phyloP scores from a whole-genome alignment of 495 filamentous ascomycete species.

The Penicillium canariense region DNA sequence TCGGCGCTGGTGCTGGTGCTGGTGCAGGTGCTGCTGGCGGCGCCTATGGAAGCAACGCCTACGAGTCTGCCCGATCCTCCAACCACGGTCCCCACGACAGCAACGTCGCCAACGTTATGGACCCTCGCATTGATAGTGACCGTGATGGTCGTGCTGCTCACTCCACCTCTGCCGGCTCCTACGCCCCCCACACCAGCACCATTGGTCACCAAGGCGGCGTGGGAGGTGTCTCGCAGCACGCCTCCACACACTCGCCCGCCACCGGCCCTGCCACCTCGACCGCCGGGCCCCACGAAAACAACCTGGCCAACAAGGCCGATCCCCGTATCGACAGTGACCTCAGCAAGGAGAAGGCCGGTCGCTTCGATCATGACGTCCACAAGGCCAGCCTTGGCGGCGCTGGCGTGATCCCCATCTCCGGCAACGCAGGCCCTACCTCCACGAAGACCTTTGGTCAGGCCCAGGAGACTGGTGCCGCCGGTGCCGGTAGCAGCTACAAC shows the following conservation, averaged over 20 bases:
- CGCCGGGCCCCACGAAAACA: constrained; percentile 44
- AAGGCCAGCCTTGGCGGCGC: constrained; percentile 17
- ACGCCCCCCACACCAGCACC: constrained; percentile 28
- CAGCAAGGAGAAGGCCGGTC: constrained; percentile 32
- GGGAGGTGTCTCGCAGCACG: constrained; percentile 38
- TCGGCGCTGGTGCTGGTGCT: constrained; percentile 6
- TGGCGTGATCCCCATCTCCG: constrained; percentile 13
- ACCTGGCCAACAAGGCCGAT: constrained; percentile 48
- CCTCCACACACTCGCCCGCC: constrained; percentile 27
- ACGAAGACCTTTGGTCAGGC: constrained; percentile 24
- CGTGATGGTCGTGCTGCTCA: constrained; percentile 2
- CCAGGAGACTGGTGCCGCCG: constrained; percentile 7
- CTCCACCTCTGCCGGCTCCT: constrained; percentile 1
- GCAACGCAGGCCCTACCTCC: constrained; percentile 13
- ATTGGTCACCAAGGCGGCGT: constrained; percentile 48
- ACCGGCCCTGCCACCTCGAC: constrained; percentile 24
- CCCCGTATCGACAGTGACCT: constrained; percentile 48
- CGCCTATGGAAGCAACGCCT: constrained; percentile 7
- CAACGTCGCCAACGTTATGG: constrained; percentile 21
- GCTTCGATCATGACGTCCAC: constrained; percentile 21
- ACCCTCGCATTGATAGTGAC: constrained; percentile 23
- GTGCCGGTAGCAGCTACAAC: constrained; percentile 27
- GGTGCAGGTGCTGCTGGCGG: constrained; percentile 21
- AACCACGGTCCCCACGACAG: constrained; percentile 22
- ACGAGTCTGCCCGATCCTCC: constrained; percentile 6